A percentile compares a stretch with the other conserved stretches of the same genome.
Evolutionary conservation across 805 yeast species (phyloP).

Genomic region (Pichia sporocuriosa): DNA sequence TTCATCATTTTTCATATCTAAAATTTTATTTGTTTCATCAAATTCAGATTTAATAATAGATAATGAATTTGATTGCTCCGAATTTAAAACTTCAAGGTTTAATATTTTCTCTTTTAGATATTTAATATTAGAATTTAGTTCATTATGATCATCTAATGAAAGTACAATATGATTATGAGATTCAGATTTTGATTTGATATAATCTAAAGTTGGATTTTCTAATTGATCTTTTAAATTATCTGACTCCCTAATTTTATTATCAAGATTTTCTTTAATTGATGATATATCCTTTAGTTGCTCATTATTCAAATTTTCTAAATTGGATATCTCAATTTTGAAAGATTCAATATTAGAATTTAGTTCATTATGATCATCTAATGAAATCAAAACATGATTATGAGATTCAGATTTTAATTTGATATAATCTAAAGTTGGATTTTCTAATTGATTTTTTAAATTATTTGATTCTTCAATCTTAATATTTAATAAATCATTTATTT

Average conservation of each 20-base stretch:
- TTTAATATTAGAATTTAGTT: not conserved
- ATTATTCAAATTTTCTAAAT: not conserved
- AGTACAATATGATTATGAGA: slow-evolving; percentile 8
- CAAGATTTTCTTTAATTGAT: not conserved
- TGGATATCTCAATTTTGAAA: not conserved
- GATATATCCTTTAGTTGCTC: not conserved
- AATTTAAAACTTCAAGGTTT: not conserved
- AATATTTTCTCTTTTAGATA: not conserved
- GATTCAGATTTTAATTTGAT: slow-evolving; percentile 13
- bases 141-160: slow-evolving; percentile 19
- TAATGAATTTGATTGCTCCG: not conserved
- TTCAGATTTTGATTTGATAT: slow-evolving; percentile 3
- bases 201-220: slow-evolving; percentile 12
- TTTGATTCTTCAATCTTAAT: slow-evolving; percentile 9
- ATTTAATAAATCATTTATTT: too few species aligned
- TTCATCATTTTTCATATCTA: not conserved
- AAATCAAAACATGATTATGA: slow-evolving; percentile 13
- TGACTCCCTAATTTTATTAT: not conserved
- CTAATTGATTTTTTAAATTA: not conserved
- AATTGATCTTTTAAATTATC: not conserved
- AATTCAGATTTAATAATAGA: too few species aligned
- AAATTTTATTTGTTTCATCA: not conserved
- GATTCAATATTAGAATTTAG: not conserved
- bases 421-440: slow-evolving; percentile 16
- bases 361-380: slow-evolving; percentile 8